These are phyloP conservation scores for Hyphodiscus hymeniophilus DNA, from an alignment of 495 filamentous ascomycete genomes.

Conservation along the genomic window DNA sequence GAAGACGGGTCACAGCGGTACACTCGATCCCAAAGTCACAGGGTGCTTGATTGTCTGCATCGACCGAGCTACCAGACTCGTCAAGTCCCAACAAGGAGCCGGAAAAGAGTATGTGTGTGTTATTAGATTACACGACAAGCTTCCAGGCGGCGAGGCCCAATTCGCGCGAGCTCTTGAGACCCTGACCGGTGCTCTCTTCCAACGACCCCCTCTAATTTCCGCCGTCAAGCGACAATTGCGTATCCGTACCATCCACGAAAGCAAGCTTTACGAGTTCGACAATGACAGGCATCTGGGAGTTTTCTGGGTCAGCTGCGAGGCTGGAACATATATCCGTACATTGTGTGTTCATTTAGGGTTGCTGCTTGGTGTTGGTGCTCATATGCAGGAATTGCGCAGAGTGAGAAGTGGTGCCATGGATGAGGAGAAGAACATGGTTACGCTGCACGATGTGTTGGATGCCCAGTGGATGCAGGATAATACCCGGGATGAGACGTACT, in stretches of 20 bases:
- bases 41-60: slow-evolving; percentile 94
- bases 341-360: slow-evolving; percentile 94
- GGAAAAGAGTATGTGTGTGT: slow-evolving; percentile 75
- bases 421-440: slow-evolving; percentile 79
- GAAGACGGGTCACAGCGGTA: slow-evolving; percentile 96
- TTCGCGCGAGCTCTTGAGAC: slow-evolving; percentile 87
- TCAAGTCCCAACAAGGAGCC: slow-evolving; percentile 96
- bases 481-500: slow-evolving; percentile 76
- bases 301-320: slow-evolving; percentile 99
- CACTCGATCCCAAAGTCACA: slow-evolving; percentile 89
- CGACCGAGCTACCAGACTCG: slow-evolving; percentile 89
- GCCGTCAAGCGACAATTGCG: slow-evolving; percentile 97
- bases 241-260: slow-evolving; percentile 93
- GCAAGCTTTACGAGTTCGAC: slow-evolving; percentile 92
- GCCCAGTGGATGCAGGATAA: slow-evolving; percentile 93
- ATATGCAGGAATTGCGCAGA: slow-evolving; percentile 97
- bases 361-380: slow-evolving; percentile 85
- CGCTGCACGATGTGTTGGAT: slow-evolving; percentile 90
- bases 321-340: slow-evolving; percentile 96
- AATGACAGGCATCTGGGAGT: slow-evolving; percentile 96
- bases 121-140: slow-evolving; percentile 83
- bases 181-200: slow-evolving; percentile 92
- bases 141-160: slow-evolving; percentile 84
- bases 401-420: slow-evolving; percentile 92
- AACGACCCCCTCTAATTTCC: slow-evolving; percentile 92